A percentile compares a stretch with the other conserved stretches of the same genome.
phyloP scores from a whole-genome alignment of 2,329 filamentous ascomycete species.

The Nigrograna mackinnonii region DNA sequence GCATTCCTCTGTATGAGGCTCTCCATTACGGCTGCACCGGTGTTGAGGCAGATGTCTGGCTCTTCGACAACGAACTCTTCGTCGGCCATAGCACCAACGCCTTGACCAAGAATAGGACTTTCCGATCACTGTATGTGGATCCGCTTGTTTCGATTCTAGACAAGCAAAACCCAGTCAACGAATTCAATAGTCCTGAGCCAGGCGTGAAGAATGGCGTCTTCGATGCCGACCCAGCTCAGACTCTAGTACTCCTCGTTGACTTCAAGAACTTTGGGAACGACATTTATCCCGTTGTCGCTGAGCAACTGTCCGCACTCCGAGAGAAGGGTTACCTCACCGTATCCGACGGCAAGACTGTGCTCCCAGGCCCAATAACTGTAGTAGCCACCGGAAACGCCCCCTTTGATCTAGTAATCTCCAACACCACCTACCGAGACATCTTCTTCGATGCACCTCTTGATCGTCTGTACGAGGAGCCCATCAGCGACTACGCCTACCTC shows the following conservation, averaged over 20 bases:
- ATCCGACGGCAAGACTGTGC: slow-evolving; percentile 49
- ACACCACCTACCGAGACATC: slow-evolving; percentile 55
- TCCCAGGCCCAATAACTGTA: slow-evolving; percentile 53
- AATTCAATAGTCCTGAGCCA: slow-evolving; percentile 27
- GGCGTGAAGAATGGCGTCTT: slow-evolving; percentile 51
- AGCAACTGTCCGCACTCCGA: slow-evolving; percentile 52
- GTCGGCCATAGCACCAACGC: slow-evolving; percentile 57
- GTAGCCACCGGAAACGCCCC: slow-evolving; percentile 59
- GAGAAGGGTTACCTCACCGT: slow-evolving; percentile 54
- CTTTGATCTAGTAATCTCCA: slow-evolving; percentile 50
- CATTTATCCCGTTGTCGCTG: slow-evolving; percentile 40
- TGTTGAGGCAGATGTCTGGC: slow-evolving; percentile 63
- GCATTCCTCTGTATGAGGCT: slow-evolving; percentile 59
- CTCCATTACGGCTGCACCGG: slow-evolving; percentile 58
- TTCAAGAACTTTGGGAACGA: slow-evolving; percentile 46
- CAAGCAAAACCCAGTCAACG: slow-evolving; percentile 49
- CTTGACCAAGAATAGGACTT: slow-evolving; percentile 51
- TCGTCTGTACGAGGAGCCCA: slow-evolving; percentile 36
- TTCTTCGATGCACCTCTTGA: slow-evolving; percentile 59
- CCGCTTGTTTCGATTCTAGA: slow-evolving; percentile 55
- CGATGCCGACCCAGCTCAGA: slow-evolving; percentile 52
- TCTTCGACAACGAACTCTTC: slow-evolving; percentile 56
- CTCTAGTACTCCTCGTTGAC: slow-evolving; percentile 58
- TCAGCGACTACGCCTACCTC: slow-evolving; percentile 2
- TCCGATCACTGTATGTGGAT: slow-evolving; percentile 57